phyloP scores from a whole-genome alignment of 257 asterid species.

The Oldenlandia corymbosa region DNA sequence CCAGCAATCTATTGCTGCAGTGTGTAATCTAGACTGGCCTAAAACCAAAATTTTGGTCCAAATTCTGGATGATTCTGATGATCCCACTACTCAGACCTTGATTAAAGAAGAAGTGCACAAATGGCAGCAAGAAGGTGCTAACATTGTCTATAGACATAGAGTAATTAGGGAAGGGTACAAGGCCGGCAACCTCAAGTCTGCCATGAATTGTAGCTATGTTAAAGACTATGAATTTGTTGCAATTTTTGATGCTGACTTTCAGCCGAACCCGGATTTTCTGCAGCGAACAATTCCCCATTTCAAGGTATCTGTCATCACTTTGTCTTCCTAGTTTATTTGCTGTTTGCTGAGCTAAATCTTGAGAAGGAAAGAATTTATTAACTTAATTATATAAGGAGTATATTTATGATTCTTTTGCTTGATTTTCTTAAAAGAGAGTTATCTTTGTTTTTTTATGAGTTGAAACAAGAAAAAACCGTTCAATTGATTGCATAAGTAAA shows the following conservation, averaged over 20 bases:
- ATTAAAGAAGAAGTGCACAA: slow-evolving; percentile 79
- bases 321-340: neutral
- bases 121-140: slow-evolving; percentile 78
- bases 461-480: neutral
- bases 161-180: slow-evolving; percentile 89
- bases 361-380: neutral
- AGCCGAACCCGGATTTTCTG: slow-evolving; percentile 84
- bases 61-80: slow-evolving; percentile 87
- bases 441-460: slow-evolving; percentile 1
- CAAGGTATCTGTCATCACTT: slow-evolving; percentile 42
- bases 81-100: slow-evolving; percentile 49
- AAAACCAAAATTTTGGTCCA: slow-evolving; percentile 71
- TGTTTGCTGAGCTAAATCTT: neutral
- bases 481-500: slow-evolving; percentile 10
- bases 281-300: slow-evolving; percentile 73
- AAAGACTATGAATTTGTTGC: slow-evolving; percentile 89
- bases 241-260: slow-evolving; percentile 92
- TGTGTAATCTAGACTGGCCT: slow-evolving; percentile 89
- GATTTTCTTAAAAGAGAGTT: slow-evolving; percentile 10
- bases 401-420: neutral
- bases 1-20: slow-evolving; percentile 87
- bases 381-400: neutral
- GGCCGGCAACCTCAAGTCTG: slow-evolving; percentile 92
- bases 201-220: slow-evolving; percentile 90
- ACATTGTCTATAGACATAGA: slow-evolving; percentile 77